phyloP scores from a whole-genome alignment of 306 rosid species.

The Vachellia collinsii region DNA sequence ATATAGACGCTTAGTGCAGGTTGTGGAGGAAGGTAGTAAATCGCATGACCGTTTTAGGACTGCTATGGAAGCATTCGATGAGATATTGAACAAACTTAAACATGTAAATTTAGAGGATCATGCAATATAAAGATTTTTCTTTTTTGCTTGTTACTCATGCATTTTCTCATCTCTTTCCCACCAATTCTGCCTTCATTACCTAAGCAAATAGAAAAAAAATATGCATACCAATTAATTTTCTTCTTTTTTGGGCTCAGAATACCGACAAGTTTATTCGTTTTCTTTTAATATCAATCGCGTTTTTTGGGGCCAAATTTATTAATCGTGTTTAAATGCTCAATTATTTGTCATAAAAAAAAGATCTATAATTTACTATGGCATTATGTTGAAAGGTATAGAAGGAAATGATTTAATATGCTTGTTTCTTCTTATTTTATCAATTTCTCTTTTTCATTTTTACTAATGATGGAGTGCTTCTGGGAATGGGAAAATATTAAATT shows the following conservation, averaged over 20 bases:
- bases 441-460: not conserved
- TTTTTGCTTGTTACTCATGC: not conserved
- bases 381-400: not conserved
- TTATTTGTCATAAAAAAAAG: too few species aligned
- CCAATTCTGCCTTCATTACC: not conserved
- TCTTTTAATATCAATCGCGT: too few species aligned
- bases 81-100: constrained; percentile 61
- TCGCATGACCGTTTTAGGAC: constrained; percentile 53
- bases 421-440: not conserved
- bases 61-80: constrained; percentile 50
- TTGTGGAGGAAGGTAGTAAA: constrained; percentile 71
- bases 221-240: not conserved
- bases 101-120: constrained; percentile 40
- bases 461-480: not conserved
- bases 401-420: not conserved
- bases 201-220: not conserved
- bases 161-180: not conserved
- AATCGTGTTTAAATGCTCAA: not conserved
- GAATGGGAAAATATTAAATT: not conserved
- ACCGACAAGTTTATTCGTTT: not conserved
- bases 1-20: constrained; percentile 65
- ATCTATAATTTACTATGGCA: not conserved
- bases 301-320: too few species aligned
- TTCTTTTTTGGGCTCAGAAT: not conserved
- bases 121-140: not conserved